Evolutionary conservation across 2,329 filamentous ascomycete species (phyloP), one percentile per base, ranked within the genome.

Genomic region (Phoma sp.): DNA sequence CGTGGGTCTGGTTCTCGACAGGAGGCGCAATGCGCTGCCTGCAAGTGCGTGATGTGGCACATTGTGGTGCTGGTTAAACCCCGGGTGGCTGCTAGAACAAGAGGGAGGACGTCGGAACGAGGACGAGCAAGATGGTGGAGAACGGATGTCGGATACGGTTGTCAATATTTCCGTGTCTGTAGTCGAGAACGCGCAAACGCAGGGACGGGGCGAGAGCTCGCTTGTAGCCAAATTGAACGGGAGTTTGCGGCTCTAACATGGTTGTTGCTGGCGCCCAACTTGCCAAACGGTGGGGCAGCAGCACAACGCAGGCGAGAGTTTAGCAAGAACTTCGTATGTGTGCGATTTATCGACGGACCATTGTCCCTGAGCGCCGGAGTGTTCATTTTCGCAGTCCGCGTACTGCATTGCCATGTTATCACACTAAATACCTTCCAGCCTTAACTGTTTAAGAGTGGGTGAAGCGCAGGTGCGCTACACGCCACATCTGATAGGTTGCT

Each of bases 241-340:
- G 29, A 47, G 25, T 28, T 43, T 33, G 28, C 33, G 45, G 45
- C 45, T 43, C 39, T 7, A n/a, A 17, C 21, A 17, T 32, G 33
- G 10, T 18, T 37, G 37, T 32, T 39, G 23, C 43, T 25, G 49
- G 30, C 25, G 29, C 36, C 14, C 23, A 38, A 33, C 21, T 34
- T 43, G 45, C 50, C 23, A 28, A 42, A 30, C 32, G 43, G 40
- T 53, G 34, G 51, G 57, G 52, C 50, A 47, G 43, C 54, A 52
- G 53, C 54, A 60, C 36, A 40, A 50, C 42, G 49, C 52, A 61
- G 57, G 56, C 62, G 48, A 56, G 20, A 50, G 42, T 56, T 52
- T 39, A 26, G 15, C 53, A 48, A 53, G 38, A 53, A 40, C 52
- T 48, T 26, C 47, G 26, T 36, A 49, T 54, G 53, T 53, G 43